Evolutionary conservation across 345 rosid genomes (phyloP).

Genomic region (Eucalyptus globulus): DNA sequence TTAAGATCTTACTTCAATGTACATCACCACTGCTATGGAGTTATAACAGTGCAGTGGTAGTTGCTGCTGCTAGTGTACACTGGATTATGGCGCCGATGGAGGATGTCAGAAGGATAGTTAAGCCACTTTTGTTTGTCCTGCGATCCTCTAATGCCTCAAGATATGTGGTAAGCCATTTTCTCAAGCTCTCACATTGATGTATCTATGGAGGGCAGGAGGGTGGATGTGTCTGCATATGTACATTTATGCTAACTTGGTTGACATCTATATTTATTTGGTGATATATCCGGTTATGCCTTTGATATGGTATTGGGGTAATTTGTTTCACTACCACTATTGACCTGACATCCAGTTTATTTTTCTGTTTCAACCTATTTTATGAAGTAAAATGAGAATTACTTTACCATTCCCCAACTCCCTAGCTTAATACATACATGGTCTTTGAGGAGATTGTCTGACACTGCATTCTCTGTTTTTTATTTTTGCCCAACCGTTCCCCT

Average conservation of each 20-base stretch:
- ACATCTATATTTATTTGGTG: not conserved
- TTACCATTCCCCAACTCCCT: not conserved
- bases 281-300: not conserved
- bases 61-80: conserved; percentile 91
- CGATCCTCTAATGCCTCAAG: conserved; percentile 82
- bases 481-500: not conserved
- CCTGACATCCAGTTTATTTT: not conserved
- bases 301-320: not conserved
- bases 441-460: not conserved
- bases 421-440: not conserved
- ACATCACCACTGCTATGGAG: conserved; percentile 94
- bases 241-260: not conserved
- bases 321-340: not conserved
- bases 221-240: not conserved
- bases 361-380: not conserved
- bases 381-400: not conserved
- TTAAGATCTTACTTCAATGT: conserved; percentile 73
- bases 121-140: conserved; percentile 79
- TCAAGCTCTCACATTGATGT: not conserved
- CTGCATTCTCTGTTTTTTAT: not conserved
- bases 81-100: conserved; percentile 88
- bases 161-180: conserved; percentile 62
- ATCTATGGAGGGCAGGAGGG: not conserved
- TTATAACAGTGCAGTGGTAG: conserved; percentile 85
- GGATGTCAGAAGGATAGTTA: conserved; percentile 67